These are phyloP conservation scores for Daldinia vernicosa DNA, from an alignment of 495 filamentous ascomycete genomes.

Conservation along the genomic window DNA sequence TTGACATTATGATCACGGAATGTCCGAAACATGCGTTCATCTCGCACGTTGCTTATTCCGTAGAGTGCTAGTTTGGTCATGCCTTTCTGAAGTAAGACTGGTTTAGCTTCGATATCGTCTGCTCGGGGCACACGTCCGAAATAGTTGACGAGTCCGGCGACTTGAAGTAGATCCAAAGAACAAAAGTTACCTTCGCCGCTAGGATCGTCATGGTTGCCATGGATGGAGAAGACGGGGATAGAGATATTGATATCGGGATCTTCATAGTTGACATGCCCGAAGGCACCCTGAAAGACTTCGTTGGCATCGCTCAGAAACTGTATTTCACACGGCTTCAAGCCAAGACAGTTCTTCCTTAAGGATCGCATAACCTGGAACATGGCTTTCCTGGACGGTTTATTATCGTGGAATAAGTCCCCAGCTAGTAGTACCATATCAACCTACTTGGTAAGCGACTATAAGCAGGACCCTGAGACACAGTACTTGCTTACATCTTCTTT, in stretches of 20 bases:
- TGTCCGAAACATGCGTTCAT: slow-evolving; percentile 92
- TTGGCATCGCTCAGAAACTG: slow-evolving; percentile 93
- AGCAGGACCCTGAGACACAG: neutral
- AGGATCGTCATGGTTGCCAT: slow-evolving; percentile 98
- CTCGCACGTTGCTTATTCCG: slow-evolving; percentile 94
- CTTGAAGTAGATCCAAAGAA: slow-evolving; percentile 88
- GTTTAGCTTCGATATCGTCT: slow-evolving; percentile 91
- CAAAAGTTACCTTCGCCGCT: slow-evolving; percentile 91
- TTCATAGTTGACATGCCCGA: slow-evolving; percentile 96
- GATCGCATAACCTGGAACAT: slow-evolving; percentile 98
- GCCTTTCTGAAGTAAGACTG: slow-evolving; percentile 92
- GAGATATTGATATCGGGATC: slow-evolving; percentile 98
- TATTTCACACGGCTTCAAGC: slow-evolving; percentile 93
- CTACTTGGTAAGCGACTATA: slow-evolving; percentile 39
- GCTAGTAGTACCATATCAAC: slow-evolving; percentile 95
- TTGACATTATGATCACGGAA: slow-evolving; percentile 93
- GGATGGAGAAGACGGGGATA: slow-evolving; percentile 97
- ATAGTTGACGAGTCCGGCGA: slow-evolving; percentile 93
- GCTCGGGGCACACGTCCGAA: slow-evolving; percentile 91
- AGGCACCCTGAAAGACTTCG: slow-evolving; percentile 84
- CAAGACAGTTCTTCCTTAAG: slow-evolving; percentile 90
- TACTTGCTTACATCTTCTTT: slow-evolving; percentile 71
- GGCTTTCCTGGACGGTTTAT: slow-evolving; percentile 93
- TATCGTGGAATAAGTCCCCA: slow-evolving; percentile 97
- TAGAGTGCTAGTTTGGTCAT: slow-evolving; percentile 94